Conservation (phyloP, 257 asterid genomes). For the Nicotiana undulata region DNA sequence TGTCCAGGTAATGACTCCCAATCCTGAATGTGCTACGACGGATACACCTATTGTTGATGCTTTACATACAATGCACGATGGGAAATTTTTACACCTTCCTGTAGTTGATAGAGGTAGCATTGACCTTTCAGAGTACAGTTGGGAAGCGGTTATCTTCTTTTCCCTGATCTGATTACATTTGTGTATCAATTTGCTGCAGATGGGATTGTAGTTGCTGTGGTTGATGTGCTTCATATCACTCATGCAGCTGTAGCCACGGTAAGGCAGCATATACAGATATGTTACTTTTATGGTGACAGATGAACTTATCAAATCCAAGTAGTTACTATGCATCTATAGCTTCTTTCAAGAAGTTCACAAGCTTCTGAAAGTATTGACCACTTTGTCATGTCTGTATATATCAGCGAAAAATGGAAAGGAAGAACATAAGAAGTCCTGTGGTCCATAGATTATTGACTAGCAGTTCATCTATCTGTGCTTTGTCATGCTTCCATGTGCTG, state of each 20-base stretch:
- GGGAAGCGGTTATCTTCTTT: background rate
- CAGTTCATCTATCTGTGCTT: background rate
- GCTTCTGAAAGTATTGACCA: background rate
- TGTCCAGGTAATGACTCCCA: conserved; percentile 82
- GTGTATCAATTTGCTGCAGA: conserved; percentile 31
- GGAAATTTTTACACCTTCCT: conserved; percentile 84
- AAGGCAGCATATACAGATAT: conserved; percentile 18
- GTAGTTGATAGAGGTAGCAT: conserved; percentile 73
- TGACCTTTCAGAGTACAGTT: background rate
- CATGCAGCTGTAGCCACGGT: conserved; percentile 89
- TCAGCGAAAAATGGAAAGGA: too few species aligned
- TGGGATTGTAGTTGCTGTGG: conserved; percentile 66
- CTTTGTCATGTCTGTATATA: background rate
- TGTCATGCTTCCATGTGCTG: background rate
- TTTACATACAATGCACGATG: conserved; percentile 92
- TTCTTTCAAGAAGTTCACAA: background rate
- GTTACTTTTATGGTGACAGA: background rate
- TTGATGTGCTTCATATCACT: conserved; percentile 86
- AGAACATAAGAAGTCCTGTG: background rate
- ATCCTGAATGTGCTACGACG: conserved; percentile 81
- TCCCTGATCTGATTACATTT: background rate
- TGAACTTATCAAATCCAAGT: background rate
- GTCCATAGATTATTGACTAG: background rate
- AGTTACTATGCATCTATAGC: background rate
- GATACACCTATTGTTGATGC: conserved; percentile 92